Evolutionary conservation across 2,329 filamentous ascomycete species (phyloP).

Genomic region (Fusarium sp.): DNA sequence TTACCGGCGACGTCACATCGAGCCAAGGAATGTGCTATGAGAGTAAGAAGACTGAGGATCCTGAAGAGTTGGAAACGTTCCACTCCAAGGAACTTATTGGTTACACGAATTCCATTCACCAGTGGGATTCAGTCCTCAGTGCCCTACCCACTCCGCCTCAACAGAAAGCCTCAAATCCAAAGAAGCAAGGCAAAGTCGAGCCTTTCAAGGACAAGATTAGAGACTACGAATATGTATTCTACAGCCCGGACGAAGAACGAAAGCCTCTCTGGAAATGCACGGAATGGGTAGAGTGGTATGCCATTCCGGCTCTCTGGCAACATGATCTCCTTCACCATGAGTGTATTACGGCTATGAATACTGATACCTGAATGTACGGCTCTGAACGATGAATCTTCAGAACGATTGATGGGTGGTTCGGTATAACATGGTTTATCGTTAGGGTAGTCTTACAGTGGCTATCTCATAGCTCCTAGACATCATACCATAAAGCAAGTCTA

Average conservation of each 20-base stretch:
- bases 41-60: neutral
- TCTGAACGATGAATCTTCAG: neutral
- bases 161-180: neutral
- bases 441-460: neutral
- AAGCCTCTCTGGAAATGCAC: conserved; percentile 1
- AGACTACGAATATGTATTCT: neutral
- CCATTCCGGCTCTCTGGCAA: neutral
- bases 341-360: too few species aligned
- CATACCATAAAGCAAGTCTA: too few species aligned
- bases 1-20: neutral
- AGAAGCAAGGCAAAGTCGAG: rapidly evolving
- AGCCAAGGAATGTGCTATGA: neutral
- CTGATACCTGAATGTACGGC: too few species aligned
- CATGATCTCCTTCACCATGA: neutral
- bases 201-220: rapidly evolving
- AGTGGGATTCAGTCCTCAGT: neutral
- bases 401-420: neutral
- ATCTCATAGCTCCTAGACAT: too few species aligned
- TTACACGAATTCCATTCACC: rapidly evolving
- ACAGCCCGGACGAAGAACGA: neutral
- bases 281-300: neutral
- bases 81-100: neutral
- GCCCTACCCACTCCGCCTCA: neutral
- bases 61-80: rapidly evolving
- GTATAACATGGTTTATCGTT: neutral